Conservation (phyloP, 768 basidiomycete species). For the Clavaria fumosa region DNA sequence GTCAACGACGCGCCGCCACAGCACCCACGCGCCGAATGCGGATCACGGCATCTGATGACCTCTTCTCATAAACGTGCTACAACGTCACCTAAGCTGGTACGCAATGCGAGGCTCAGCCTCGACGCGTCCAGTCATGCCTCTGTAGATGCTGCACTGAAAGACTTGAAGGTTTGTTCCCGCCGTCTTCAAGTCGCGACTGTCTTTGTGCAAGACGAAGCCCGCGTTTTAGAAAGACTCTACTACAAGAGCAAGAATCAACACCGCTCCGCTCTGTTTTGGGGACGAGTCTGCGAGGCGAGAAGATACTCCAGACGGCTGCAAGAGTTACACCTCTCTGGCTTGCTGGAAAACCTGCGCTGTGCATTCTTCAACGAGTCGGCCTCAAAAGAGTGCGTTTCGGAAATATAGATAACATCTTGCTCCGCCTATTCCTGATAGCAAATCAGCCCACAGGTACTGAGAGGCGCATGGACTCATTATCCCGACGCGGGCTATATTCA, state of each 20-base stretch:
- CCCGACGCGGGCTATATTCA: slow-evolving; percentile 27
- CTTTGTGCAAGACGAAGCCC: slow-evolving; percentile 34
- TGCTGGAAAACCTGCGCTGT: slow-evolving; percentile 26
- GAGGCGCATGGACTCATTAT: slow-evolving; percentile 47
- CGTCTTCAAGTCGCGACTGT: slow-evolving; percentile 30
- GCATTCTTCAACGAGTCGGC: slow-evolving; percentile 34
- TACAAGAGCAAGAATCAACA: slow-evolving; percentile 78
- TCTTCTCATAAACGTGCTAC: not conserved
- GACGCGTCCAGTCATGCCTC: slow-evolving; percentile 19
- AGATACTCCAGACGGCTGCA: slow-evolving; percentile 30
- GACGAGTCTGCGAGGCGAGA: slow-evolving; percentile 44
- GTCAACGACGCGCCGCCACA: too few species aligned
- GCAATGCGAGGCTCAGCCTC: slow-evolving; percentile 14
- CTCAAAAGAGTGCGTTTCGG: slow-evolving; percentile 26
- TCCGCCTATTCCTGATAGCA: not conserved
- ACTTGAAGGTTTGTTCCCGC: slow-evolving; percentile 39
- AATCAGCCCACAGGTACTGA: slow-evolving; percentile 35
- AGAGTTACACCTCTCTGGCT: slow-evolving; percentile 16
- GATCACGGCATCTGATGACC: too few species aligned
- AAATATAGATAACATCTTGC: too few species aligned
- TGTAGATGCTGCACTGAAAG: slow-evolving; percentile 46
- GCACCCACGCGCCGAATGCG: too few species aligned
- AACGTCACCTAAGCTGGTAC: not conserved
- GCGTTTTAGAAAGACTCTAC: slow-evolving; percentile 48
- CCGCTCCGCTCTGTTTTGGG: slow-evolving; percentile 53